Base-by-base conservation (phyloP, 768 basidiomycete genomes). In the Fibroporia radiculosa region DNA sequence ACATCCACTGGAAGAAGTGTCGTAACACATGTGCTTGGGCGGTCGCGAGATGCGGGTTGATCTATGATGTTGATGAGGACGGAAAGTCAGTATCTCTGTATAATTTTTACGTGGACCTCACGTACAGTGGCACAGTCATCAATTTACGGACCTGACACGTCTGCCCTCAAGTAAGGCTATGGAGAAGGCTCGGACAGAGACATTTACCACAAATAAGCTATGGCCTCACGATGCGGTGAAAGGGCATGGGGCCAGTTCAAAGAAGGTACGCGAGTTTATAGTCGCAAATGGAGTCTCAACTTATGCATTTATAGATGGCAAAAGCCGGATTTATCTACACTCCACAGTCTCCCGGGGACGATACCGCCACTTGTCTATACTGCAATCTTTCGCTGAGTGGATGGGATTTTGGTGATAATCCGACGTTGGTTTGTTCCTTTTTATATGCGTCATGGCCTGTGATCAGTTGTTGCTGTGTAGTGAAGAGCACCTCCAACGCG, bases 371-470 rank as follows among this genome's bases (percentile, higher is more conserved):
- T 0, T 98, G 93, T 62, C 68, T 92, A 4, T 92, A 92, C 57
- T 98, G 93, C 59, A 71, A 81, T 34, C 69, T 83, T 26, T 73
- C 80, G 1, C 75, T 95, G 2, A 80, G 81, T 44, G 90, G 87
- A 1, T 98, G 93, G 93, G 88, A 92, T 33, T 67, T 72, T 23
- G 78, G 77, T 12, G 93, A 98, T 60, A 82, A 93, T 62, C 93
- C 93, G 12, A 59, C 82, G 93, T 96, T 63, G 47, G 86, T 67
- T 26, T 22, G n/a, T 43, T 13, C n/a, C 25, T 50, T 19, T 27
- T 12, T 16, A 39, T 28, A 33, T 16, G 28, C 23, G 39, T 28
- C 40, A 18, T 18, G 19, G 6, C 19, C 7, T 34, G 27, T 42
- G 25, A 43, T 44, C 32, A 34, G 36, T 39, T 44, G 35, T 51